Evolutionary conservation across 108 stramenopile genomes (phyloP), one percentile per base, ranked within the genome.

Genomic region (Cyclostephanos tholiformis): DNA sequence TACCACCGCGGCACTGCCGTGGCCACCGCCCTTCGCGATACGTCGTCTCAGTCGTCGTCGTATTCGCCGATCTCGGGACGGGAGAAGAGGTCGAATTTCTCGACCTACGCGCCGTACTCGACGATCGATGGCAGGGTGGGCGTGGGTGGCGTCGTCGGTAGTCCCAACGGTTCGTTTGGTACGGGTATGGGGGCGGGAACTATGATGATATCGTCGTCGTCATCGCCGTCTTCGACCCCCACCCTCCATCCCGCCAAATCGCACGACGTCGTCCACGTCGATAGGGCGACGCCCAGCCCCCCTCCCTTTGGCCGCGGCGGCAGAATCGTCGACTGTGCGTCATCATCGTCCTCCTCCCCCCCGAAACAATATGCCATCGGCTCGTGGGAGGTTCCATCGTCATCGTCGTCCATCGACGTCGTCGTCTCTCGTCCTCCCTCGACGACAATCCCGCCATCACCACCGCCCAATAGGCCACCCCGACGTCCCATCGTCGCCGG

Each of bases 401-500:
- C n/a, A 19, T 26, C 8, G 27, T 17, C 57, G 17, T 17, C 57
- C 41, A 13, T 0, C 20, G 22, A 23, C 10, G 26, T 55, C 53
- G 52, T 8, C 52, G 52, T 25, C 25, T 6, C 52, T 4, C 23
- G 6, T 8, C 52, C 25, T 25, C 52, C 25, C 7, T 32, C 32
- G 32, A 32, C 32, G 32, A 32, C 32, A 4, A 59, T 53, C 3
- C 0, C 52, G 0, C 12, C 52, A 8, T 20, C 52, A 20, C 19
- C 25, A 13, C 1, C 19, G 25, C 10, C 25, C 0, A 9, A 53
- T 53, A 32, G 3, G 32, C 32, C 32, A 32, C 30, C 13, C 11
- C 13, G 27, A 55, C 23, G 79, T 35, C 57, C 86, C 7, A 71
- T 92, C 26, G 79, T 92, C 9, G 91, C 88, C 6, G 91, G 91